phyloP scores from a whole-genome alignment of 805 yeast genomes.

The Candida bentonensis region DNA sequence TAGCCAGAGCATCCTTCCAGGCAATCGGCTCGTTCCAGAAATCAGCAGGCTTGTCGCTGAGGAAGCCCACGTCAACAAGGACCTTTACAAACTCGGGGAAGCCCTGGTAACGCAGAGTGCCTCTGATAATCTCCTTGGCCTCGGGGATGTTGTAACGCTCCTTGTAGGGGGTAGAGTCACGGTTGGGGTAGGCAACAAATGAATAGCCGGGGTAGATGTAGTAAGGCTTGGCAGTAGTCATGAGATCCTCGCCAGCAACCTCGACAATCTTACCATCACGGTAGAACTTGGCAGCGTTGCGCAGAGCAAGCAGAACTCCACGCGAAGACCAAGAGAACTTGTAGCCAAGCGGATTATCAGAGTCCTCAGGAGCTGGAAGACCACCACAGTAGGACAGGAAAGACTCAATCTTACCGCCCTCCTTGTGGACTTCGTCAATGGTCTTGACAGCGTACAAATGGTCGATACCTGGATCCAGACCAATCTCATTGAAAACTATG shows the following conservation, averaged over 20 bases:
- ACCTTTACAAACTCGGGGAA: slow-evolving; percentile 97
- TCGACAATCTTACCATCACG: slow-evolving; percentile 70
- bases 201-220: slow-evolving; percentile 92
- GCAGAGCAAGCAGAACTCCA: slow-evolving; percentile 90
- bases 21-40: slow-evolving; percentile 40
- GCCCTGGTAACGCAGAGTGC: slow-evolving; percentile 95
- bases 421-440: slow-evolving; percentile 86
- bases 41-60: slow-evolving; percentile 59
- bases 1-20: slow-evolving; percentile 82
- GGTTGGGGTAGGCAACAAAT: slow-evolving; percentile 91
- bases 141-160: slow-evolving; percentile 91
- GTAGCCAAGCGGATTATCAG: slow-evolving; percentile 97
- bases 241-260: slow-evolving; percentile 77
- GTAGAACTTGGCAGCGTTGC: slow-evolving; percentile 86
- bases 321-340: slow-evolving; percentile 99
- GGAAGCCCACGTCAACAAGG: slow-evolving; percentile 84
- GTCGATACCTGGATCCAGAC: slow-evolving; percentile 97
- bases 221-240: slow-evolving; percentile 92
- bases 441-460: slow-evolving; percentile 98
- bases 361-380: slow-evolving; percentile 93
- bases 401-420: slow-evolving; percentile 83
- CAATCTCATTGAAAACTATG: slow-evolving; percentile 96
- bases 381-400: slow-evolving; percentile 98
- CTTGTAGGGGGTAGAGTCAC: slow-evolving; percentile 90
- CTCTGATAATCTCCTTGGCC: slow-evolving; percentile 93